A percentile compares a stretch with the other conserved stretches of the same genome.
phyloP scores from a whole-genome alignment of 2,329 filamentous ascomycete species.

The Leptosphaerulina australis region DNA sequence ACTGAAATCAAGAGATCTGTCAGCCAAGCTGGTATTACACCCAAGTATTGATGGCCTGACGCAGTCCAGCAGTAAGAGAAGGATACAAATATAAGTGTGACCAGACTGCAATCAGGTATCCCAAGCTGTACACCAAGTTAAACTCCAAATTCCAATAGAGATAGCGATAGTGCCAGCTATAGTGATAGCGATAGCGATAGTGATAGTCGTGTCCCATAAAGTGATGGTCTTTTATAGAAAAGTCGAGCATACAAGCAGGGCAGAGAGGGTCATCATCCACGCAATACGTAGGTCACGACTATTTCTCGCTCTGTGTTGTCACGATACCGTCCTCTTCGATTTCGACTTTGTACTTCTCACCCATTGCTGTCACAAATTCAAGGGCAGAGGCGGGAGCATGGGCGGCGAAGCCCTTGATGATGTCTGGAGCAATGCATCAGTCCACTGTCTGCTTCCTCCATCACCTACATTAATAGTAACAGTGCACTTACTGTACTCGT shows the following conservation, averaged over 20 bases:
- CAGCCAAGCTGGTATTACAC: neutral
- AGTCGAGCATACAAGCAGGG: neutral
- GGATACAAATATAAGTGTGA: neutral
- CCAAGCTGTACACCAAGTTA: neutral
- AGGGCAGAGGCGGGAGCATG: slow-evolving; percentile 73
- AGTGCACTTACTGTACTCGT: slow-evolving; percentile 65
- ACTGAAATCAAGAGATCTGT: neutral
- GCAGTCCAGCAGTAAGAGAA: neutral
- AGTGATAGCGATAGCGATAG: too few species aligned
- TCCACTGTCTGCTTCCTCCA: neutral
- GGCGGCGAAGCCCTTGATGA: slow-evolving; percentile 75
- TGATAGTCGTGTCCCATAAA: neutral
- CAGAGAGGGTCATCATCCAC: neutral
- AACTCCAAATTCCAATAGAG: slow-evolving; percentile 3
- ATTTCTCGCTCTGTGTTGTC: slow-evolving; percentile 44
- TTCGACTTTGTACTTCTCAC: slow-evolving; percentile 64
- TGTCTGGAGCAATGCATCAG: slow-evolving; percentile 39
- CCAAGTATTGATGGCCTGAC: neutral
- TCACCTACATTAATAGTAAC: neutral
- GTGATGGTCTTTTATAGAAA: neutral
- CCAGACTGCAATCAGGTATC: slow-evolving; percentile 10
- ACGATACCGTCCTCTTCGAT: slow-evolving; percentile 82
- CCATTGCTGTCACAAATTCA: slow-evolving; percentile 68
- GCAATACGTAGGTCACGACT: slow-evolving; percentile 6
- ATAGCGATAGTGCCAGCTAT: too few species aligned